phyloP scores from a whole-genome alignment of 1,284 basidiomycete genomes.

The Cryptococcus sp. region DNA sequence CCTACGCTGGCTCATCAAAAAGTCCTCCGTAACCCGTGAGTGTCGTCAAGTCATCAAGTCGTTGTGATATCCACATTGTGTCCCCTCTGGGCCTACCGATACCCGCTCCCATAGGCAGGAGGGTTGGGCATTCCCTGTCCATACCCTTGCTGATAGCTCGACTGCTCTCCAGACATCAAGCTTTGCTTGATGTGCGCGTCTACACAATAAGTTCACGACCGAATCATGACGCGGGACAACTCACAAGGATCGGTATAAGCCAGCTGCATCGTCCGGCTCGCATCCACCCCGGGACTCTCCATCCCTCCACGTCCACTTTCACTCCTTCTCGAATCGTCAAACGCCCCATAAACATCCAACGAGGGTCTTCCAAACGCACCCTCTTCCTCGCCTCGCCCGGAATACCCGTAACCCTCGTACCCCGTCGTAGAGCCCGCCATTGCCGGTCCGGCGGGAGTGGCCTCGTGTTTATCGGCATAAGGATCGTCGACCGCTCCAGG shows the following conservation, averaged over 20 bases:
- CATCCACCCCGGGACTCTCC: constrained; percentile 30
- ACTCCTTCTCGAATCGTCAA: constrained; percentile 50
- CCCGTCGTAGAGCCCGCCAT: constrained; percentile 3
- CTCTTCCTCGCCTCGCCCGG: constrained; percentile 14
- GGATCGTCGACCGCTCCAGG: constrained; percentile 21
- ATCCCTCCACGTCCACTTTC: constrained; percentile 16
- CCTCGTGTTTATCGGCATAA: constrained; percentile 28
- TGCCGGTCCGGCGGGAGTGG: not conserved
- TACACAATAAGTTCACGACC: not conserved
- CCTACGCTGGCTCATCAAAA: no score
- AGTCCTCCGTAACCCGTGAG: no score
- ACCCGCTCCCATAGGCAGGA: constrained; percentile 27
- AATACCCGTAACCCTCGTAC: constrained; percentile 43
- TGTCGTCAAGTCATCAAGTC: not conserved
- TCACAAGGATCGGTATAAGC: constrained; percentile 51
- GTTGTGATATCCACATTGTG: not conserved
- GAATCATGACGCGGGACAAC: constrained; percentile 31
- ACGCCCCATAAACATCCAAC: constrained; percentile 79
- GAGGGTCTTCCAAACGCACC: constrained; percentile 53
- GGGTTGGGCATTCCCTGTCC: constrained; percentile 21
- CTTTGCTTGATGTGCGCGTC: constrained; percentile 6
- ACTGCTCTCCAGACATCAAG: not conserved
- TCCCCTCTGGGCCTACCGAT: constrained; percentile 7
- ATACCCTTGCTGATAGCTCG: constrained; percentile 5
- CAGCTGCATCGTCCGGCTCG: constrained; percentile 67